Evolutionary conservation across 169 alveolate species (phyloP).

Genomic region (Babesia sp.): DNA sequence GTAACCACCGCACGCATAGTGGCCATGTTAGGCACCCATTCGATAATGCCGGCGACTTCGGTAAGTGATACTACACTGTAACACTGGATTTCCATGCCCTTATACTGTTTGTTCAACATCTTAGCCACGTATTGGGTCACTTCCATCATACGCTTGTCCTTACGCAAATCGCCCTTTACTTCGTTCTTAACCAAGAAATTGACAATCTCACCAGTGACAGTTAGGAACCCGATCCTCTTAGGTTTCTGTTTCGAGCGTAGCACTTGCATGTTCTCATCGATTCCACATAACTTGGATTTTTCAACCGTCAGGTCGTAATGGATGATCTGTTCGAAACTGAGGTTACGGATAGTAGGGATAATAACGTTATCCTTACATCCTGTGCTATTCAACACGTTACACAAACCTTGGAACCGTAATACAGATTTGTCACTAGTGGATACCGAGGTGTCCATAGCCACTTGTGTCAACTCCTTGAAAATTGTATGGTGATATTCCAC

Average conservation of each 20-base stretch:
- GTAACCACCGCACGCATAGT: conserved; percentile 69
- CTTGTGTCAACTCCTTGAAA: conserved; percentile 38
- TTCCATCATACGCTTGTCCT: conserved; percentile 93
- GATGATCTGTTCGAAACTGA: conserved; percentile 45
- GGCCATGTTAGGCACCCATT: conserved; percentile 92
- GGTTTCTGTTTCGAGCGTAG: conserved; percentile 92
- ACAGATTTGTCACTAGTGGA: conserved; percentile 46
- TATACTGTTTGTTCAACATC: conserved; percentile 13
- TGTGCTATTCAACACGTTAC: conserved; percentile 23
- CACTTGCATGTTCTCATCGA: conserved; percentile 70
- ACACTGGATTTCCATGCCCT: conserved; percentile 39
- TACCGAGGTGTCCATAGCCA: conserved; percentile 41
- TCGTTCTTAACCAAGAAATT: conserved; percentile 86
- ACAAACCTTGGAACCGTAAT: conserved; percentile 26
- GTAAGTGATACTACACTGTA: conserved; percentile 89
- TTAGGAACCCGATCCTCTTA: conserved; percentile 79
- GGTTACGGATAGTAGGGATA: conserved; percentile 44
- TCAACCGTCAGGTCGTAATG: conserved; percentile 24
- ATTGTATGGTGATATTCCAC: conserved; percentile 41
- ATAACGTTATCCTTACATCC: conserved; percentile 25
- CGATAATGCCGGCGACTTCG: conserved; percentile 90
- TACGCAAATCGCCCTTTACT: conserved; percentile 89
- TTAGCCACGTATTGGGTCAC: conserved; percentile 45
- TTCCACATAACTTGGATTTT: conserved; percentile 43
- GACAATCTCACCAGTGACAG: conserved; percentile 62